phyloP scores from a whole-genome alignment of 768 basidiomycete species.

The Suillus paluster region DNA sequence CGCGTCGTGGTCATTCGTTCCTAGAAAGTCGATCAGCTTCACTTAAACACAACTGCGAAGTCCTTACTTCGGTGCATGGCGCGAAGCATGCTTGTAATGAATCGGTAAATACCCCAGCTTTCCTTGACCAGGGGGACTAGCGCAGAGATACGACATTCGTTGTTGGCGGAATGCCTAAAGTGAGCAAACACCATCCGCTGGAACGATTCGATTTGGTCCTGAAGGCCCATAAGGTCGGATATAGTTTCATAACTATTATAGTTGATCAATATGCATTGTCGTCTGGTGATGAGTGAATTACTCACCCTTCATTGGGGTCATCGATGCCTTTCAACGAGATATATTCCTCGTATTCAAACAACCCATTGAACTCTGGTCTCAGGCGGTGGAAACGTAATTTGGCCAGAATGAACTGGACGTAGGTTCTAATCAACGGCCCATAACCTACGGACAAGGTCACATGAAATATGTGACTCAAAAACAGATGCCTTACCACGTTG shows the following conservation, averaged over 20 bases:
- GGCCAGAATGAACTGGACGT: constrained; percentile 93
- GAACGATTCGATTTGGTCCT: constrained; percentile 99
- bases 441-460: constrained; percentile 63
- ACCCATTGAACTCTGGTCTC: constrained; percentile 96
- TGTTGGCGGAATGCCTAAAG: constrained; percentile 89
- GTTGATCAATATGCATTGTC: constrained; percentile 14
- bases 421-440: constrained; percentile 89
- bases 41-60: background rate
- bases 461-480: constrained; percentile 1
- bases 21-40: constrained; percentile 44
- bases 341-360: constrained; percentile 99
- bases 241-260: constrained; percentile 92
- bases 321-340: constrained; percentile 96
- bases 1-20: constrained; percentile 87
- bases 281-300: constrained; percentile 14
- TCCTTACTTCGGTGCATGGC: constrained; percentile 91
- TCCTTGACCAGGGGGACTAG: constrained; percentile 98
- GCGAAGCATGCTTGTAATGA: constrained; percentile 98
- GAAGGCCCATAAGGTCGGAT: constrained; percentile 93
- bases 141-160: constrained; percentile 96
- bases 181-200: constrained; percentile 97
- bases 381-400: constrained; percentile 96
- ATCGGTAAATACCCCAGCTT: constrained; percentile 98
- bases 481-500: constrained; percentile 60
- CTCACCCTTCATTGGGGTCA: constrained; percentile 98